Evolutionary conservation across 805 yeast genomes (phyloP).

Genomic region (Candida manassasensis): DNA sequence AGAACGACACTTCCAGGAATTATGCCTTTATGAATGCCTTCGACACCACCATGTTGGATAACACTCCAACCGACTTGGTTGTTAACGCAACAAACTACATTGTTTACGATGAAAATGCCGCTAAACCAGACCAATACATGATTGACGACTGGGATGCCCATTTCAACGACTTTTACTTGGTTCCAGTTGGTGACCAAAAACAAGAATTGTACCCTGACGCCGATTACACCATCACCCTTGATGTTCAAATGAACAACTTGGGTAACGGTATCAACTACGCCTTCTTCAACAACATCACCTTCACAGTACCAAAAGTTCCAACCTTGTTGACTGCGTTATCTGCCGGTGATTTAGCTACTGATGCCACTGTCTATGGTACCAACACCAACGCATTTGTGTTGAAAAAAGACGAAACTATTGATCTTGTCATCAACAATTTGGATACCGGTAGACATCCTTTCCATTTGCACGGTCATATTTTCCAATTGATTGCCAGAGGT

Average conservation of each 20-base stretch:
- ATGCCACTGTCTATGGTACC: constrained; percentile 66
- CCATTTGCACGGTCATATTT: constrained; percentile 72
- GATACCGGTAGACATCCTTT: constrained; percentile 80
- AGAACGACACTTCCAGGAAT: constrained; percentile 39
- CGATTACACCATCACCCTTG: constrained; percentile 56
- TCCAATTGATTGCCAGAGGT: constrained; percentile 58
- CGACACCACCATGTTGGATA: constrained; percentile 67
- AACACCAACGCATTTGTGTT: constrained; percentile 62
- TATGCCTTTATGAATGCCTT: constrained; percentile 58
- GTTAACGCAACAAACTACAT: constrained; percentile 53
- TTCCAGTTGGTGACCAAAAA: constrained; percentile 51
- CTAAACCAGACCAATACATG: constrained; percentile 14
- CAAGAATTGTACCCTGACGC: constrained; percentile 50
- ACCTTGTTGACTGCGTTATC: constrained; percentile 60
- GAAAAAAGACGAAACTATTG: constrained; percentile 59
- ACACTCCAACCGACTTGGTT: constrained; percentile 51
- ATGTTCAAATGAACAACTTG: constrained; percentile 60
- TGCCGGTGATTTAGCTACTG: constrained; percentile 53
- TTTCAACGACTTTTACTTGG: constrained; percentile 72
- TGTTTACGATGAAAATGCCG: constrained; percentile 40
- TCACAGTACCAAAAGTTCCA: constrained; percentile 65
- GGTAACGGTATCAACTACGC: constrained; percentile 77
- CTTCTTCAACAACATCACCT: constrained; percentile 65
- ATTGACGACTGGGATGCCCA: constrained; percentile 36
- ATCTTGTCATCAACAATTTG: constrained; percentile 69